Percentiles rank a stretch among this genome's conserved stretches.
phyloP scores from a whole-genome alignment of 106 monocot genomes.

The Xerophyta viscosa region DNA sequence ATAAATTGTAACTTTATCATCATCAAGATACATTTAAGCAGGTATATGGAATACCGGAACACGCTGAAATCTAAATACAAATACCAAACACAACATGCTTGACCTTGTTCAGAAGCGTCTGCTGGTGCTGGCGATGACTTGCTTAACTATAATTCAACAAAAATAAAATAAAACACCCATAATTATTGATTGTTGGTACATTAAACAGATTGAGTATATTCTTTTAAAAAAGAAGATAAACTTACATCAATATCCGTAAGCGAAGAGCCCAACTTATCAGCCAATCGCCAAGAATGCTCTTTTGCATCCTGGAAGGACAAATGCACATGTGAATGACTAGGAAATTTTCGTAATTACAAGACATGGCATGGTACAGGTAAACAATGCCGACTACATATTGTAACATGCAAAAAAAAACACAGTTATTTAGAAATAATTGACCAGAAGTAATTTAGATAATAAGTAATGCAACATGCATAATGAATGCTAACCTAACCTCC shows the following conservation, averaged over 20 bases:
- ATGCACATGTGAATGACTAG: background rate
- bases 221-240: background rate
- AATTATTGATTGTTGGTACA: no score
- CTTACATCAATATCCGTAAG: conserved; percentile 87
- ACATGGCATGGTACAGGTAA: background rate
- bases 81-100: background rate
- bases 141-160: conserved; percentile 48
- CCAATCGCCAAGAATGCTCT: conserved; percentile 72
- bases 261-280: conserved; percentile 68
- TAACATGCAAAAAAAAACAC: background rate
- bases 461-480: no score
- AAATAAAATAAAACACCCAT: conserved; percentile 1
- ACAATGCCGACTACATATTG: background rate
- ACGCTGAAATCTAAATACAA: background rate
- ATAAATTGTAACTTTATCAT: no score
- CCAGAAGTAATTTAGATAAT: no score
- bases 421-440: background rate
- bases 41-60: background rate
- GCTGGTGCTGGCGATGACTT: conserved; percentile 63
- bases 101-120: conserved; percentile 84
- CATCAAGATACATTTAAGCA: no score
- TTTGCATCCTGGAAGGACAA: conserved; percentile 57
- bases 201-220: background rate
- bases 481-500: no score
- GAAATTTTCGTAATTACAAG: background rate